These are phyloP conservation scores for Lanzia echinophila DNA, from an alignment of 2,329 filamentous ascomycete genomes.

Conservation along the genomic window DNA sequence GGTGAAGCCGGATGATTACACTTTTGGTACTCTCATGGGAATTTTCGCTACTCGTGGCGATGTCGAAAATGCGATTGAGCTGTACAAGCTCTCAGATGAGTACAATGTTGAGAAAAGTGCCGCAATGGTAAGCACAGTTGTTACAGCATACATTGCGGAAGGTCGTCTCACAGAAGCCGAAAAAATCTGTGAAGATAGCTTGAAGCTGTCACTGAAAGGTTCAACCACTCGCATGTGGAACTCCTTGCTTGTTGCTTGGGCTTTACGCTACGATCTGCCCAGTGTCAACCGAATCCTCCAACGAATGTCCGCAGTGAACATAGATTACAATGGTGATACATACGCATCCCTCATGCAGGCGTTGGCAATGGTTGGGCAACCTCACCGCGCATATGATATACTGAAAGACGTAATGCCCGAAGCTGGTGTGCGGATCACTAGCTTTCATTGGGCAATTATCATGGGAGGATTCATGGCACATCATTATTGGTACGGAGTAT, in stretches of 20 bases:
- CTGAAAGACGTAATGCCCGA: conserved; percentile 42
- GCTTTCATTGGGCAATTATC: conserved; percentile 46
- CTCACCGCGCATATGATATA: conserved; percentile 49
- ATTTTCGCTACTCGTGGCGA: conserved; percentile 68
- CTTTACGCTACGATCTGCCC: conserved; percentile 51
- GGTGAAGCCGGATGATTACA: conserved; percentile 52
- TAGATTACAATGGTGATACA: conserved; percentile 49
- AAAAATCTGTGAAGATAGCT: conserved; percentile 49
- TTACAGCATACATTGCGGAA: conserved; percentile 60
- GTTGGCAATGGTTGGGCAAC: conserved; percentile 44
- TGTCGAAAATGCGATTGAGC: conserved; percentile 56
- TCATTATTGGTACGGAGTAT: conserved; percentile 35
- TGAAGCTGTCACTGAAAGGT: conserved; percentile 43
- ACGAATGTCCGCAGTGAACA: conserved; percentile 45
- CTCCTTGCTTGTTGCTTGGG: conserved; percentile 62
- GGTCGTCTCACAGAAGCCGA: conserved; percentile 49
- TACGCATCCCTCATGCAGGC: conserved; percentile 56
- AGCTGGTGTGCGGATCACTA: conserved; percentile 37
- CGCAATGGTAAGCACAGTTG: conserved; percentile 56
- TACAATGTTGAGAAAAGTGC: conserved; percentile 43
- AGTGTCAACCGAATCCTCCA: conserved; percentile 47
- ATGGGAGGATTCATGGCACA: conserved; percentile 41
- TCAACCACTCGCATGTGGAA: conserved; percentile 69
- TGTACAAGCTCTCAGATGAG: conserved; percentile 58
- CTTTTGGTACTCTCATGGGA: conserved; percentile 68